phyloP scores from a whole-genome alignment of 1,284 basidiomycete genomes.

The Singerocomus inundabilis region DNA sequence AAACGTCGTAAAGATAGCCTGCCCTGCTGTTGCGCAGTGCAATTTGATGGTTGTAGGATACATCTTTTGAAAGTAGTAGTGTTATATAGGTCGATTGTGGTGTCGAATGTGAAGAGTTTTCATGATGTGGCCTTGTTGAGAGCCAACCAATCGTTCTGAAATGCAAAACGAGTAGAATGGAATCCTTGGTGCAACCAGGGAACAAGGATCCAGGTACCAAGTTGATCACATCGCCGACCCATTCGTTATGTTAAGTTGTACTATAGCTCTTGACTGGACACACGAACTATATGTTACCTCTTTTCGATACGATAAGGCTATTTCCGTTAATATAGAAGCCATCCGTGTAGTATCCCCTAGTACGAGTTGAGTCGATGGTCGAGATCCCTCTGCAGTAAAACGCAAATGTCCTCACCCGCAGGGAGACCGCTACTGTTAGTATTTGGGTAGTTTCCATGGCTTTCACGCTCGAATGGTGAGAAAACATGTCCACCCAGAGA shows the following conservation, averaged over 20 bases:
- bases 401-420: neutral
- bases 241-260: neutral
- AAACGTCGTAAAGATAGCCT: too few relatives aligned
- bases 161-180: neutral
- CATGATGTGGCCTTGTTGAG: neutral
- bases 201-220: neutral
- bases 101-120: too few relatives aligned
- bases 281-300: neutral
- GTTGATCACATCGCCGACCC: neutral
- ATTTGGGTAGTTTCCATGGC: neutral
- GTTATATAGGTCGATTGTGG: too few relatives aligned
- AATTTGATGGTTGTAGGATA: too few relatives aligned
- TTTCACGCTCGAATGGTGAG: neutral
- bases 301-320: neutral
- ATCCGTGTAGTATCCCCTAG: neutral
- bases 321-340: neutral
- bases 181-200: neutral
- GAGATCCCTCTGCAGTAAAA: neutral
- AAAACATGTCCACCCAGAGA: too few relatives aligned
- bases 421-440: neutral
- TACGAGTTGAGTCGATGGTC: neutral
- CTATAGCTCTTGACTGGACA: too few relatives aligned
- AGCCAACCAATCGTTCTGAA: neutral
- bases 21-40: too few relatives aligned
- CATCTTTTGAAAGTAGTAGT: too few relatives aligned